Conservation (phyloP, 495 filamentous ascomycete species). For the Penicillium diatomitis region DNA sequence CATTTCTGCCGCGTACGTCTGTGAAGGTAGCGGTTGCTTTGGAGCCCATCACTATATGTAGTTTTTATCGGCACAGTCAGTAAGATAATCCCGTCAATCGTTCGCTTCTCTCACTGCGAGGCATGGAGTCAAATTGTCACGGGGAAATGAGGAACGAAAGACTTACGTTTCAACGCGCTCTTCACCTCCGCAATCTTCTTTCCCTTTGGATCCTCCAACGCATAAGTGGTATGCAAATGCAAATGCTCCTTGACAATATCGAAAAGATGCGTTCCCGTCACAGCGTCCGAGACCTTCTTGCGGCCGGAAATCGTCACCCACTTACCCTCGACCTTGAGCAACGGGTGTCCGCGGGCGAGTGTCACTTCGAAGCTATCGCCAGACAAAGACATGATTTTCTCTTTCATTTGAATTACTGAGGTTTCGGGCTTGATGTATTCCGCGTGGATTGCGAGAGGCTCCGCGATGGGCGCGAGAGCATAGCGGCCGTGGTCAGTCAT, state of each 20-base stretch:
- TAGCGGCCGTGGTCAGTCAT: no score
- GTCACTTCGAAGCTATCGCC: conserved; percentile 50
- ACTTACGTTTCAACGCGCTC: conserved; percentile 40
- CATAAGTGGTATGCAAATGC: conserved; percentile 40
- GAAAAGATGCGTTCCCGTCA: conserved; percentile 38
- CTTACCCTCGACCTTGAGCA: conserved; percentile 46
- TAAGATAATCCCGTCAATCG: no score
- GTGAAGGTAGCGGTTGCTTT: conserved; percentile 24
- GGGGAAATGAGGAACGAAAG: neutral
- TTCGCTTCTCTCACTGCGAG: no score
- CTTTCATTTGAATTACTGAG: conserved; percentile 26
- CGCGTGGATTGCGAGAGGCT: no score
- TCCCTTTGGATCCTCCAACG: conserved; percentile 25
- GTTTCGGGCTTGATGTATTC: no score
- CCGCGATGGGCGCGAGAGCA: no score
- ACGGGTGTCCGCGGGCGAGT: conserved; percentile 28
- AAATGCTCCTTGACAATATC: conserved; percentile 44
- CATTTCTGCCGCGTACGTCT: conserved; percentile 6
- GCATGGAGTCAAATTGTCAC: no score
- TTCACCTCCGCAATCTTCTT: conserved; percentile 43
- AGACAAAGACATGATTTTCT: conserved; percentile 45
- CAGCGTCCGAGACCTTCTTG: conserved; percentile 36
- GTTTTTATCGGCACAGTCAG: no score
- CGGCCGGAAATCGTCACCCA: conserved; percentile 30
- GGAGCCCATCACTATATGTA: conserved; percentile 18